Evolutionary conservation across 2,329 filamentous ascomycete genomes (phyloP).

Genomic region (Neopestalotiopsis clavispora): DNA sequence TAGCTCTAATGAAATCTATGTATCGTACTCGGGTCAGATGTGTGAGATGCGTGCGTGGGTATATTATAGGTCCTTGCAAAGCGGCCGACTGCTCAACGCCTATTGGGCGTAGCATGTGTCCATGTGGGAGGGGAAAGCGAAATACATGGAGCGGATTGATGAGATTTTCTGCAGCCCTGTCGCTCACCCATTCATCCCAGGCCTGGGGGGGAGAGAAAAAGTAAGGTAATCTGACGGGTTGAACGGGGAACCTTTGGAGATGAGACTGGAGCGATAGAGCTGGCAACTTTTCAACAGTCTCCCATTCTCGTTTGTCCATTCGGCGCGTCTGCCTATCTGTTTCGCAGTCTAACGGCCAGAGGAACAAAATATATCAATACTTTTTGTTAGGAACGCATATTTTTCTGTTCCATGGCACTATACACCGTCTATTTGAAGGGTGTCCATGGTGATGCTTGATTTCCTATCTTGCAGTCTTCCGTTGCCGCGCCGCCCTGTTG

Average conservation of each 20-base stretch:
- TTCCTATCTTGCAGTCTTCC: not conserved
- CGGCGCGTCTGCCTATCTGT: too few relatives aligned
- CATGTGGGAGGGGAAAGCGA: not conserved
- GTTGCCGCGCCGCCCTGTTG: not conserved
- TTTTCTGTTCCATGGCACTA: not conserved
- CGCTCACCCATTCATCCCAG: not conserved
- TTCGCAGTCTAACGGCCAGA: too few relatives aligned
- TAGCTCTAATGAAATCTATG: not conserved
- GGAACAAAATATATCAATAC: too few relatives aligned
- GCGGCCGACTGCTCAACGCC: not conserved
- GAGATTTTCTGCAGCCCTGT: not conserved
- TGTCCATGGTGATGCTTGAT: not conserved
- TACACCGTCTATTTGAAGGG: not conserved
- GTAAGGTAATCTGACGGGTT: not conserved
- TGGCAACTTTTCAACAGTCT: too few relatives aligned
- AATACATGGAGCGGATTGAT: not conserved
- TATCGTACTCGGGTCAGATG: not conserved
- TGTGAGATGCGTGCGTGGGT: not conserved
- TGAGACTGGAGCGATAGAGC: not conserved
- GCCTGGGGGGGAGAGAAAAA: not conserved
- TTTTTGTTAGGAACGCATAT: too few relatives aligned
- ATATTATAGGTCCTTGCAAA: constrained; percentile 1
- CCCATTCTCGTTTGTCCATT: too few relatives aligned
- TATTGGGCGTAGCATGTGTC: not conserved
- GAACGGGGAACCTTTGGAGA: not conserved